Conservation (phyloP, 1,139 yeast genomes). For the Geotrichum armillariae region DNA sequence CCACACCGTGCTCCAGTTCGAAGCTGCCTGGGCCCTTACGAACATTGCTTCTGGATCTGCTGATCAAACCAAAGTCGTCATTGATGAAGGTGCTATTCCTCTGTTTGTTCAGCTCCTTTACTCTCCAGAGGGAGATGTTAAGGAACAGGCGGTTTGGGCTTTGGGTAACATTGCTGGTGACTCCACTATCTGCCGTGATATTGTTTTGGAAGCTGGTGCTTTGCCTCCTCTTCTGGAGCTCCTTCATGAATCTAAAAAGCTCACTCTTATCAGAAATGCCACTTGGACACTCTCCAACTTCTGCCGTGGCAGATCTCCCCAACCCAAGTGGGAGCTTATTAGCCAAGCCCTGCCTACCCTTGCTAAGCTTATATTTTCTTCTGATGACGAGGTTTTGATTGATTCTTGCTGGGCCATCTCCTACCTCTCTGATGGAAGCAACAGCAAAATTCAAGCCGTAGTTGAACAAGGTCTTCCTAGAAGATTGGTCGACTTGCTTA, state of each 20-base stretch:
- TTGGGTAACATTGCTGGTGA: constrained; percentile 99
- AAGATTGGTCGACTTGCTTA: constrained; percentile 84
- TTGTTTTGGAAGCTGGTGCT: constrained; percentile 80
- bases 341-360: constrained; percentile 87
- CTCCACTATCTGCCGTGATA: constrained; percentile 84
- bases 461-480: constrained; percentile 95
- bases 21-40: constrained; percentile 99
- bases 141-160: constrained; percentile 99
- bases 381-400: constrained; percentile 89
- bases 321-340: constrained; percentile 90
- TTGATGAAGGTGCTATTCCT: constrained; percentile 95
- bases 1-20: constrained; percentile 87
- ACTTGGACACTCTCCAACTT: constrained; percentile 96
- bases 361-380: constrained; percentile 84
- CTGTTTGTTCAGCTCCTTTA: constrained; percentile 77
- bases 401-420: constrained; percentile 99
- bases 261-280: constrained; percentile 85
- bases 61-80: constrained; percentile 85
- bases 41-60: constrained; percentile 94
- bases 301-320: constrained; percentile 95
- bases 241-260: constrained; percentile 76
- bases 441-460: constrained; percentile 93
- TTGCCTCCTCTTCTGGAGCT: constrained; percentile 83
- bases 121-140: constrained; percentile 83
- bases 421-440: constrained; percentile 87